Evolutionary conservation across 768 basidiomycete species (phyloP), one percentile per base, ranked within the genome.

Genomic region (Arthromyces matolae): DNA sequence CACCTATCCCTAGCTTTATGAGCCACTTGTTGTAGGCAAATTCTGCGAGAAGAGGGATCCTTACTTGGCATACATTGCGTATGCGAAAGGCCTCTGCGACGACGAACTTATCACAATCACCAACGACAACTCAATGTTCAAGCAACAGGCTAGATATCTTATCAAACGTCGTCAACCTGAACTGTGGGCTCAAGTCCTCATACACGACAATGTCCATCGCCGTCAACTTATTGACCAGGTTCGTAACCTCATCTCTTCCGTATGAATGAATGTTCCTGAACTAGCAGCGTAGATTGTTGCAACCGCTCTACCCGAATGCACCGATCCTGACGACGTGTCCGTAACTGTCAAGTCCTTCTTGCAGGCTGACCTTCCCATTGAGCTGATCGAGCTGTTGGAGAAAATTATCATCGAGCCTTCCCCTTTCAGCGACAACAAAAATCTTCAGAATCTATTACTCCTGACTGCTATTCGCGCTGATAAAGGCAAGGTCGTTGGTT

Each of bases 51-150:
- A 90, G 44, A 87, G 96, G 34, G 96, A 99, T 64, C 96, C 96
- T 1, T 97, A 96, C 71, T 76, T 99, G 49, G 96, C 96, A 19
- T 99, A 95, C 71, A 98, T 99, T 58, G 96, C 96, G 0, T 99
- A 98, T 62, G 96, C 96, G 29, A 98, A 98, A 65, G 96, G 96
- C 48, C 88, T 97, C 68, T 99, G 96, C 63, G 96, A 99, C 55
- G 93, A 98, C 5, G 96, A 99, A 68, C 80, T 99, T 50, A 94
- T 99, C 61, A 67, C 82, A 18, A 95, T 99, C 65, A 98, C 96
- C 39, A 98, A 98, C 63, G 94, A 95, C 56, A 99, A 99, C 73
- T 86, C 93, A 10, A 99, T 99, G 96, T 99, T 94, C 80, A 99
- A 98, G 71, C 95, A 99, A 61, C 96, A 98, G 68, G 91, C 96